Percentiles rank a stretch among this genome's conserved stretches.
Evolutionary conservation across 73 alveolate species (phyloP).

Genomic region (Paraurostyla sp.): DNA sequence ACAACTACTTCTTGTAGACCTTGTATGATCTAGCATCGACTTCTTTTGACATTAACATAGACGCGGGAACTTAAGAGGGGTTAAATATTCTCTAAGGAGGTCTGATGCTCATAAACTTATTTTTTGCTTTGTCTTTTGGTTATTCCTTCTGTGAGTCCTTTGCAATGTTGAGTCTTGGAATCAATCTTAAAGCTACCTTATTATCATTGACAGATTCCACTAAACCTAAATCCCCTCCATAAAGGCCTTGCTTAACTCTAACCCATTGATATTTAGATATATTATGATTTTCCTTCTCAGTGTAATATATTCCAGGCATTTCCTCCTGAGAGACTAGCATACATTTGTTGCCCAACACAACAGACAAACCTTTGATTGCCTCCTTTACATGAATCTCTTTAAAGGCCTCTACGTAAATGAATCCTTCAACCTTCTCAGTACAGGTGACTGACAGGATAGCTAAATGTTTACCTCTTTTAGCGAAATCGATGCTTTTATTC

Average conservation of each 20-base stretch:
- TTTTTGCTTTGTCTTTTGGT: conserved; percentile 7
- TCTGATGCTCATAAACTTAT: conserved; percentile 34
- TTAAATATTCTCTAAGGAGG: conserved; percentile 77
- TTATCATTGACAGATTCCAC: conserved; percentile 80
- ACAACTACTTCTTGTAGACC: conserved; percentile 76
- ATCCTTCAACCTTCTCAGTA: conserved; percentile 88
- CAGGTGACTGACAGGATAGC: conserved; percentile 86
- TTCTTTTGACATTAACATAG: not conserved
- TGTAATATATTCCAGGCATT: conserved; percentile 81
- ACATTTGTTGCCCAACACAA: conserved; percentile 76
- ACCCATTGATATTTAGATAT: conserved; percentile 85
- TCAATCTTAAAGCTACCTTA: conserved; percentile 78
- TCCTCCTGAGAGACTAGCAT: conserved; percentile 84
- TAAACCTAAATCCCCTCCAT: conserved; percentile 92
- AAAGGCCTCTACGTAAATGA: conserved; percentile 91
- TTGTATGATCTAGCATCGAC: conserved; percentile 40
- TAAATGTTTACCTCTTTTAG: conserved; percentile 69
- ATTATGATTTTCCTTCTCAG: conserved; percentile 75
- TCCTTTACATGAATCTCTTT: conserved; percentile 85
- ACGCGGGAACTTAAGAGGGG: conserved; percentile 54
- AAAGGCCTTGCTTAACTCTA: conserved; percentile 83
- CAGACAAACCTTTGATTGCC: conserved; percentile 84
- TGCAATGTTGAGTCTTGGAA: conserved; percentile 84
- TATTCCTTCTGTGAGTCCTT: conserved; percentile 33
- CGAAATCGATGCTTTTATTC: conserved; percentile 83